A percentile compares a stretch with the other conserved stretches of the same genome.
Evolutionary conservation across 768 basidiomycete genomes (phyloP).

Genomic region (Scleroderma bovista): DNA sequence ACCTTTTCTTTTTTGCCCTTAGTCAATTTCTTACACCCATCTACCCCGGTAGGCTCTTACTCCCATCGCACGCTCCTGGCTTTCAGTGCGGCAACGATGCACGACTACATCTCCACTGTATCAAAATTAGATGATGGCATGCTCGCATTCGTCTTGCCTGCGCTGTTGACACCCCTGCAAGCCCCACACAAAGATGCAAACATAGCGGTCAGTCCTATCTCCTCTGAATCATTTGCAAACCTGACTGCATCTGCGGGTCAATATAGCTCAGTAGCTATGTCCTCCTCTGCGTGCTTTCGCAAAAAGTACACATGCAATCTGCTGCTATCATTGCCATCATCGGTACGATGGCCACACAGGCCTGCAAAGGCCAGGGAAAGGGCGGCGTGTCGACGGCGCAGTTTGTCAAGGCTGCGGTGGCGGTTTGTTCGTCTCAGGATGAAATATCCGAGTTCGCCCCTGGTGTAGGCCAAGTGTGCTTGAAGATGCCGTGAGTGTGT

Average conservation of each 20-base stretch:
- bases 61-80: constrained; percentile 70
- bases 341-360: constrained; percentile 46
- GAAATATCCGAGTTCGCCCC: constrained; percentile 43
- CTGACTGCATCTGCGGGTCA: background rate
- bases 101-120: constrained; percentile 68
- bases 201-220: constrained; percentile 41
- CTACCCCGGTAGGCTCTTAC: constrained; percentile 24
- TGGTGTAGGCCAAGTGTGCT: constrained; percentile 37
- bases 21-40: constrained; percentile 1
- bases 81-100: constrained; percentile 75
- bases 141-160: constrained; percentile 59
- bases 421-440: constrained; percentile 60
- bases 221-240: background rate
- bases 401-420: constrained; percentile 58
- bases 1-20: background rate
- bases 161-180: constrained; percentile 54
- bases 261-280: constrained; percentile 67
- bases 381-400: constrained; percentile 46
- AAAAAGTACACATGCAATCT: constrained; percentile 53
- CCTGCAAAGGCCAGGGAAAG: constrained; percentile 21
- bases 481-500: constrained; percentile 42
- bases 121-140: constrained; percentile 60
- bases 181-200: constrained; percentile 40
- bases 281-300: constrained; percentile 64
- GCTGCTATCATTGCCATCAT: constrained; percentile 59